Conservation (phyloP, 306 rosid genomes). For the Castanospermum australe region DNA sequence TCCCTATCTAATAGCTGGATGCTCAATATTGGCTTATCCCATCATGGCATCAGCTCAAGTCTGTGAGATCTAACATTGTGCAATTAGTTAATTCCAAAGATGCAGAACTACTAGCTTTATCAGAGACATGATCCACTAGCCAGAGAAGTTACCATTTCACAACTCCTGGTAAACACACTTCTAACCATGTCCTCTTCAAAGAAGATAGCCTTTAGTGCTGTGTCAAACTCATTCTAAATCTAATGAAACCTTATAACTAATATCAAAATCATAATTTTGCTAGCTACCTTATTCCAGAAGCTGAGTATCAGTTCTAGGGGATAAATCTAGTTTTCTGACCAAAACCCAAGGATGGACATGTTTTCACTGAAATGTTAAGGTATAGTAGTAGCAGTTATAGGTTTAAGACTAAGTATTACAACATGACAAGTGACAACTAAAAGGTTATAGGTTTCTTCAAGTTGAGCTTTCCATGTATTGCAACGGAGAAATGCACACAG, state of each 20-base stretch:
- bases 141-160: neutral
- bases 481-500: slow-evolving; percentile 17
- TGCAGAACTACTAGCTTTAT: neutral
- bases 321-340: neutral
- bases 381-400: neutral
- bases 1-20: neutral
- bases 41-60: neutral
- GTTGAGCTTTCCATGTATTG: slow-evolving; percentile 21
- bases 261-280: neutral
- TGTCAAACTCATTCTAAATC: neutral
- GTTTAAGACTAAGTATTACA: neutral
- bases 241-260: neutral
- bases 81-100: neutral
- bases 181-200: neutral
- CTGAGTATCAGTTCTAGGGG: neutral
- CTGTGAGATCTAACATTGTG: neutral
- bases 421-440: neutral
- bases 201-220: neutral
- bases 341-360: neutral
- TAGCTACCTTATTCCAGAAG: neutral
- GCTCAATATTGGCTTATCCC: neutral
- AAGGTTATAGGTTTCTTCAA: neutral
- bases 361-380: neutral
- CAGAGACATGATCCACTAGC: neutral
- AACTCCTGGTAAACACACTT: neutral